Conservation (phyloP, 495 filamentous ascomycete species). For the Trichoderma erinaceum region DNA sequence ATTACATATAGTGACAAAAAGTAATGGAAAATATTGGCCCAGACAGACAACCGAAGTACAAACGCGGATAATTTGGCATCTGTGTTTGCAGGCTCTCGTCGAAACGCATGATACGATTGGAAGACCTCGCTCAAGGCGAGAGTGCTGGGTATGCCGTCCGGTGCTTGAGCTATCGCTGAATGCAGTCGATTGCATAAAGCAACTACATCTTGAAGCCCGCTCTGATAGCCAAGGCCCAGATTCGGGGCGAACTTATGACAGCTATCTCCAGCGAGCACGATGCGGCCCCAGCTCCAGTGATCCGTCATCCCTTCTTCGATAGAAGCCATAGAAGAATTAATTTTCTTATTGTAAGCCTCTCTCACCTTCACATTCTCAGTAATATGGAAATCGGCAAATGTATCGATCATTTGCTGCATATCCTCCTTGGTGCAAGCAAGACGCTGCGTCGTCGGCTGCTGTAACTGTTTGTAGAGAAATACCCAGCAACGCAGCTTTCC, state of each 20-base stretch:
- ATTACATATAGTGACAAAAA: not conserved
- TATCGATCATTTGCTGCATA: slow-evolving; percentile 23
- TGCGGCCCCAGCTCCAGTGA: slow-evolving; percentile 30
- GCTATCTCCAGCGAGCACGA: slow-evolving; percentile 36
- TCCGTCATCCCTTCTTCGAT: slow-evolving; percentile 37
- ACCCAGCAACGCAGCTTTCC: slow-evolving; percentile 27
- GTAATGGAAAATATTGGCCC: not conserved
- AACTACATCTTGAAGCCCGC: slow-evolving; percentile 30
- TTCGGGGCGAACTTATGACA: slow-evolving; percentile 38
- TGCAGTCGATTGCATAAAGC: slow-evolving; percentile 30
- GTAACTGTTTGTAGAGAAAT: slow-evolving; percentile 31
- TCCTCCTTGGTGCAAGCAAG: slow-evolving; percentile 27
- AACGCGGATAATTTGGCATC: not conserved
- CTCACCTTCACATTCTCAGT: slow-evolving; percentile 22
- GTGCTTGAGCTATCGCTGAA: not conserved
- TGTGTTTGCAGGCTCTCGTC: not conserved
- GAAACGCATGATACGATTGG: not conserved
- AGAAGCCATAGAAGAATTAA: slow-evolving; percentile 20
- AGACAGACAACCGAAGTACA: not conserved
- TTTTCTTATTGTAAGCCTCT: slow-evolving; percentile 25
- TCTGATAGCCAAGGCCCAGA: slow-evolving; percentile 28
- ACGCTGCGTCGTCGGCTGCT: slow-evolving; percentile 23
- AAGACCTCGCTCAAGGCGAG: not conserved
- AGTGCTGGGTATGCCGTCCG: not conserved
- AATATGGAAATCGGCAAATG: slow-evolving; percentile 24